Evolutionary conservation across 2,329 filamentous ascomycete species (phyloP).

Genomic region (Neofusicoccum sp.): DNA sequence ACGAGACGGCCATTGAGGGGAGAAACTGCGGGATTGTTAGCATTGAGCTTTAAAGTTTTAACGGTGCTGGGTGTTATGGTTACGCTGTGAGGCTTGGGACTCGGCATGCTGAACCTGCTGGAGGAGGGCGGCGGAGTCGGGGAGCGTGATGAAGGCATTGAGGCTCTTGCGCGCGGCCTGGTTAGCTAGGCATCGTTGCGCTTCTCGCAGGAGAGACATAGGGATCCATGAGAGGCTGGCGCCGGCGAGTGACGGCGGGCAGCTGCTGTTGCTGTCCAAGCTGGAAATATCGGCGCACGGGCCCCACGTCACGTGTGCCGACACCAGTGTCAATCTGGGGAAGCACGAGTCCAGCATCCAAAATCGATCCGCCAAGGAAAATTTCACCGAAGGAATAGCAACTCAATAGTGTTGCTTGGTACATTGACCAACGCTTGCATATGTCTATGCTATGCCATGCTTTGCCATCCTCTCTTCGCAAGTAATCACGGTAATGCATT

Average conservation of each 20-base stretch:
- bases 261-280: neutral
- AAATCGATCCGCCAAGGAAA: too few species aligned
- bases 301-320: too few species aligned
- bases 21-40: constrained; percentile 3
- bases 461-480: too few species aligned
- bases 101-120: constrained; percentile 28
- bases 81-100: neutral
- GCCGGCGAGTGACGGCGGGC: neutral
- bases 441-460: too few species aligned
- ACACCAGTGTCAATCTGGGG: too few species aligned
- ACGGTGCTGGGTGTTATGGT: neutral
- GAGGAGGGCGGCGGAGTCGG: constrained; percentile 29
- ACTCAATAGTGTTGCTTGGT: too few species aligned
- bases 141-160: constrained; percentile 42
- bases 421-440: too few species aligned
- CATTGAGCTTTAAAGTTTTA: neutral
- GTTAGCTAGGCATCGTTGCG: constrained; percentile 38
- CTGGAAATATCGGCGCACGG: too few species aligned
- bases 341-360: too few species aligned
- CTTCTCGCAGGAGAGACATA: constrained; percentile 43
- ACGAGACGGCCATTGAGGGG: constrained; percentile 40
- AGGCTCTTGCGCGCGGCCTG: constrained; percentile 35
- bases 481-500: too few species aligned
- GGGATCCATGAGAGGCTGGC: constrained; percentile 16
- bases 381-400: too few species aligned